A percentile compares a stretch with the other conserved stretches of the same genome.
phyloP scores from a whole-genome alignment of 257 asterid species.

The Mentha longifolia region DNA sequence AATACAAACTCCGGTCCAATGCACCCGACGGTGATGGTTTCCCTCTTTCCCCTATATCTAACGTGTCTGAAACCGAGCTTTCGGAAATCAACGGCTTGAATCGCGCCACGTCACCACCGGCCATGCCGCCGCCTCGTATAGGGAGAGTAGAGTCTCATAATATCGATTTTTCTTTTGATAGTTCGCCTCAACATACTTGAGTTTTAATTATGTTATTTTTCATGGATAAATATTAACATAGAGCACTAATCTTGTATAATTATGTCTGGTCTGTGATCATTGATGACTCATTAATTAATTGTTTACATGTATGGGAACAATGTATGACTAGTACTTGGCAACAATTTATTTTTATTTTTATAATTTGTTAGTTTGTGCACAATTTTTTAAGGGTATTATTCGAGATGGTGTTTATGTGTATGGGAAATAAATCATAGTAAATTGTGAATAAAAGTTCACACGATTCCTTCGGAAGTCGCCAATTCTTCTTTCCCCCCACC shows the following conservation, averaged over 20 bases:
- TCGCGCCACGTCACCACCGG: constrained; percentile 1
- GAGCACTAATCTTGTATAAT: background rate
- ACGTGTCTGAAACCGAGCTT: constrained; percentile 53
- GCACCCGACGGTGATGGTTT: constrained; percentile 38
- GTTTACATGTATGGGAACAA: no score
- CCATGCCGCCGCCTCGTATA: background rate
- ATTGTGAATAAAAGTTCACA: no score
- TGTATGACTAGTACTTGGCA: no score
- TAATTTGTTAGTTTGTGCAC: no score
- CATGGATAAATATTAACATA: background rate
- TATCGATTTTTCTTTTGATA: constrained; percentile 43
- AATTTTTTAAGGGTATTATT: no score
- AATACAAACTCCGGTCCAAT: constrained; percentile 39
- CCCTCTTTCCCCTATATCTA: constrained; percentile 38
- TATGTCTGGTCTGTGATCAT: background rate
- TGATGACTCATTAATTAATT: background rate
- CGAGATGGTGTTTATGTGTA: no score
- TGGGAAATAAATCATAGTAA: no score
- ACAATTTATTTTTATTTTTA: no score
- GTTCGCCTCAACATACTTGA: constrained; percentile 22
- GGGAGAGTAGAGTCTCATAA: constrained; percentile 30
- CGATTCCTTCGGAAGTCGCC: no score
- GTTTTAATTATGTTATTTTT: background rate
- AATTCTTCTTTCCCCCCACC: no score
- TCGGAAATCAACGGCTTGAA: constrained; percentile 43